A percentile compares a stretch with the other conserved stretches of the same genome.
Evolutionary conservation across 768 basidiomycete species (phyloP).

Genomic region (Lanmaoa rubissima): DNA sequence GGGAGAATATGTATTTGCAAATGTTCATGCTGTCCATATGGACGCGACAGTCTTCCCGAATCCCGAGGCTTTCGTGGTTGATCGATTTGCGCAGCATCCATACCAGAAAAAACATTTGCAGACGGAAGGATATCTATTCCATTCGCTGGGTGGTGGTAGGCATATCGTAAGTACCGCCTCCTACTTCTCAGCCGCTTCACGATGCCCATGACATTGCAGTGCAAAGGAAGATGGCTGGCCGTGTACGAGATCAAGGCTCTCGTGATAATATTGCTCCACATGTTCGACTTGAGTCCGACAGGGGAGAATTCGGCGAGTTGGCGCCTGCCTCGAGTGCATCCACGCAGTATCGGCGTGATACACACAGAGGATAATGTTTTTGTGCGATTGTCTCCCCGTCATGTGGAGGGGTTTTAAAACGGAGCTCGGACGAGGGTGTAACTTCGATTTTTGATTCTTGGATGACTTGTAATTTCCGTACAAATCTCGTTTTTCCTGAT

Average conservation of each 20-base stretch:
- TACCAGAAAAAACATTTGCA: slow-evolving; percentile 14
- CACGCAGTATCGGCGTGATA: slow-evolving; percentile 8
- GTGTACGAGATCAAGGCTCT: slow-evolving; percentile 23
- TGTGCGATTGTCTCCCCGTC: slow-evolving; percentile 6
- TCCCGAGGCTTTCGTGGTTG: slow-evolving; percentile 14
- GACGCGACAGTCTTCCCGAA: slow-evolving; percentile 11
- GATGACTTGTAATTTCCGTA: neutral
- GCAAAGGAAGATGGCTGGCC: slow-evolving; percentile 26
- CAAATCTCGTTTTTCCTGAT: neutral
- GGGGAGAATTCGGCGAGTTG: neutral
- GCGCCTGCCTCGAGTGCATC: slow-evolving; percentile 10
- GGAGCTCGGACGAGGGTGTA: neutral
- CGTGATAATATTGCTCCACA: slow-evolving; percentile 15
- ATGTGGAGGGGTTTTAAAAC: neutral
- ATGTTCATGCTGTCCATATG: slow-evolving; percentile 21
- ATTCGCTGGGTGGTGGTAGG: slow-evolving; percentile 17
- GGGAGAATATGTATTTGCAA: slow-evolving; percentile 20
- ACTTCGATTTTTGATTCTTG: no score
- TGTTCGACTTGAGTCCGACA: slow-evolving; percentile 12
- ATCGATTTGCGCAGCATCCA: slow-evolving; percentile 19
- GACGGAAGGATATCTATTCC: slow-evolving; percentile 12
- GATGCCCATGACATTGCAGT: slow-evolving; percentile 3
- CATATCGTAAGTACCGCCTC: slow-evolving; percentile 14
- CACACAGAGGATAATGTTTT: slow-evolving; percentile 22
- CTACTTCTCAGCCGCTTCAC: neutral